Evolutionary conservation across 371 early-diverging fungal genomes (phyloP), one percentile per base, ranked within the genome.

Genomic region (Mortierella sp.): DNA sequence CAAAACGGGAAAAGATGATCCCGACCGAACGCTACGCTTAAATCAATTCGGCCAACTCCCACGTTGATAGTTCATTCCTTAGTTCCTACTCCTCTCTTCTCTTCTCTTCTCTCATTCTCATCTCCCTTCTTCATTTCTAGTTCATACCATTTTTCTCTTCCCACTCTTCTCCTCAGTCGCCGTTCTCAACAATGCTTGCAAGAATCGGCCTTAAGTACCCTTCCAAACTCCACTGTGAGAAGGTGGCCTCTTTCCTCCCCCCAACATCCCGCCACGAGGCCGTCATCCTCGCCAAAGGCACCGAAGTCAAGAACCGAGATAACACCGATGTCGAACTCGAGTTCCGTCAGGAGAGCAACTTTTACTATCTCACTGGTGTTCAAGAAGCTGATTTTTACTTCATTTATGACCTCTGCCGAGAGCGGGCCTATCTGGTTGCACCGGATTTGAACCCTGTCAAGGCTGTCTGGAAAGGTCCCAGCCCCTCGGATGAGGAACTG

Each of bases 331-430:
- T 80, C 0, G 87, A 85, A 30, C 53, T 87, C 9, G 81, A 83
- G 32, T 86, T 85, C 50, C 81, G 85, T 14, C 87, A 88, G 60
- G 85, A 84, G 55, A 83, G 84, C 60, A 79, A 85, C 66, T 88
- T 88, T 50, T 80, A 81, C 51, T 88, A 86, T 67, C 69, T 86
- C 17, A 81, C 87, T 2, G 87, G 86, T 24, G 84, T 86, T 3
- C 84, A 82, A n/a, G 75, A 82, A 31, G 75, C 84, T 6, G 88
- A 84, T 23, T 88, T 64, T 52, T 84, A 83, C 65, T 80, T 85
- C 34, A 34, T 86, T 41, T 81, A 84, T 7, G 75, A 83, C 41
- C 37, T 85, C 7, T 32, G 57, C 34, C 70, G 72, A 2, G 69
- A 71, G 2, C 60, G 27, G 8, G 79, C 83, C 8, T 83, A 80